These are phyloP conservation scores for Venustampulla echinocandica DNA, from an alignment of 495 filamentous ascomycete species.

Conservation along the genomic window DNA sequence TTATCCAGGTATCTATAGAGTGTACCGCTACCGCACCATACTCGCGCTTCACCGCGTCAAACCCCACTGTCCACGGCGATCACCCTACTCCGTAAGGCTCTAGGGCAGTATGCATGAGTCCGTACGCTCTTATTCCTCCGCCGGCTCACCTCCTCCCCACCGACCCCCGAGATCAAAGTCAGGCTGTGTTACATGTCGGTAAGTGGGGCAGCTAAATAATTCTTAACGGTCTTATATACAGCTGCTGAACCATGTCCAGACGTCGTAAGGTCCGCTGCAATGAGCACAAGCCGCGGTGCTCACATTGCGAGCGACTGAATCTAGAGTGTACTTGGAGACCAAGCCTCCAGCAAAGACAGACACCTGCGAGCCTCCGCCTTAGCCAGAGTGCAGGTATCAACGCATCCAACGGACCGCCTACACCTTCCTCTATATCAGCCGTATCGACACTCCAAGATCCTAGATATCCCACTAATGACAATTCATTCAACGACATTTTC, in stretches of 20 bases:
- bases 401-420: no score
- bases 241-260: constrained; percentile 11
- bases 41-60: no score
- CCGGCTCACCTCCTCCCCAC: constrained; percentile 6
- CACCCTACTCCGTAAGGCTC: no score
- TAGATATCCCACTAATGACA: constrained; percentile 4
- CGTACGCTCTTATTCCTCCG: background rate
- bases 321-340: constrained; percentile 23
- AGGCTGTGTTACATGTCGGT: constrained; percentile 22
- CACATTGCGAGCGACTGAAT: constrained; percentile 30
- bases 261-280: constrained; percentile 29
- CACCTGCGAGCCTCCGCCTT: constrained; percentile 2
- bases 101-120: no score
- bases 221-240: constrained; percentile 1
- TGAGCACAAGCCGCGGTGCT: constrained; percentile 32
- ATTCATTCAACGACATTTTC: constrained; percentile 27
- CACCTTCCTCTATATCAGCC: background rate
- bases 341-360: constrained; percentile 5
- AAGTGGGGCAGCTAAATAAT: constrained; percentile 3
- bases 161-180: constrained; percentile 17
- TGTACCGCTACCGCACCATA: no score
- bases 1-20: no score
- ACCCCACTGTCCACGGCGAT: no score
- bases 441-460: constrained; percentile 5
- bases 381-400: background rate